Conservation (phyloP, 2,329 filamentous ascomycete genomes). For the Ophiostoma angusticollis region DNA sequence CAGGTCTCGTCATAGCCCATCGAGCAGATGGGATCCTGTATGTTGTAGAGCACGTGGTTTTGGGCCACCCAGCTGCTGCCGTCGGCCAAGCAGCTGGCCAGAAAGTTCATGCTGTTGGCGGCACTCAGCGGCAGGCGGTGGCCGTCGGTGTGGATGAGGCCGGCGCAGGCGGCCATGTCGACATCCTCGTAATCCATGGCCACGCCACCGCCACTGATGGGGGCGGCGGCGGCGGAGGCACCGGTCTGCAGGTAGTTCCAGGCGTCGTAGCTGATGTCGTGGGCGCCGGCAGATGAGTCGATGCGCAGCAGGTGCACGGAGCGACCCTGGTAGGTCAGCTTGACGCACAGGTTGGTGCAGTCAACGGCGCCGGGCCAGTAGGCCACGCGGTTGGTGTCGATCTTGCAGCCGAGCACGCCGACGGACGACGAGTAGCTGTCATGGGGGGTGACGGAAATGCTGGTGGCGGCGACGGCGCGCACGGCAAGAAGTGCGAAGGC, state of each 20-base stretch:
- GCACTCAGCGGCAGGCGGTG: constrained; percentile 41
- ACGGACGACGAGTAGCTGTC: constrained; percentile 42
- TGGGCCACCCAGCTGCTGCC: constrained; percentile 36
- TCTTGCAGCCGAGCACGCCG: constrained; percentile 47
- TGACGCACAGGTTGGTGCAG: constrained; percentile 45
- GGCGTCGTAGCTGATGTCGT: constrained; percentile 48
- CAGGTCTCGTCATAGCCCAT: constrained; percentile 40
- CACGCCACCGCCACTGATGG: constrained; percentile 36
- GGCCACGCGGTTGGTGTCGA: constrained; percentile 47
- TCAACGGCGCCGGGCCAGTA: constrained; percentile 43
- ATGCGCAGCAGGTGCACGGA: constrained; percentile 44
- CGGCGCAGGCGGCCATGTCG: constrained; percentile 33
- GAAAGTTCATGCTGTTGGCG: constrained; percentile 43
- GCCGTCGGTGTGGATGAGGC: constrained; percentile 35
- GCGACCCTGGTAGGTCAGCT: constrained; percentile 35
- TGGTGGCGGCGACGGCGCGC: constrained; percentile 14
- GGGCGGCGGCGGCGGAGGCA: constrained; percentile 31
- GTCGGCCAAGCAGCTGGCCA: constrained; percentile 31
- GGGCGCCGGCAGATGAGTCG: constrained; percentile 41
- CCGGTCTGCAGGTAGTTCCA: constrained; percentile 46
- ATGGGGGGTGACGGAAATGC: constrained; percentile 38
- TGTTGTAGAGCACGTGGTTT: constrained; percentile 42
- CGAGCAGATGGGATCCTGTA: constrained; percentile 36
- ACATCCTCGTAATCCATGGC: constrained; percentile 38
- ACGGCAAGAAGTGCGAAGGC: constrained; percentile 1